Base-by-base conservation (phyloP, 495 filamentous ascomycete genomes). In the Astrothelium subdiscretum region DNA sequence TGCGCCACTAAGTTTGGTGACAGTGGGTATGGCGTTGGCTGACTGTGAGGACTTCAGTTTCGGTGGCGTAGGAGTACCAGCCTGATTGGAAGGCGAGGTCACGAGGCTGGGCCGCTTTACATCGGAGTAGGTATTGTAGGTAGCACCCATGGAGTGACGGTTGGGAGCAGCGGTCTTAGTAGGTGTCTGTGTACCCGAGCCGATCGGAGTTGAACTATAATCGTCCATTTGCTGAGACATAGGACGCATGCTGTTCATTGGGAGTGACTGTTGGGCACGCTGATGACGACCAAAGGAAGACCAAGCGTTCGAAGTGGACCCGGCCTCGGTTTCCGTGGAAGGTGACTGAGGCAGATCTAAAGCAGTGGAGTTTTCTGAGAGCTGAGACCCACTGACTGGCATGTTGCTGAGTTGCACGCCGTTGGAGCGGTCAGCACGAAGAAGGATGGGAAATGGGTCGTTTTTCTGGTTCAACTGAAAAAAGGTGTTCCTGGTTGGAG, bases 41-140 rank as follows among this genome's bases (percentile, higher is more conserved):
- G 94, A 97, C 74, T 89, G 97, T 1, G 92, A 96, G 2, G 88
- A 85, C 73, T 91, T 87, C 38, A 95, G 73, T 77, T 84, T 92
- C 64, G 79, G 72, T 64, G 70, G 44, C 31, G 32, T 68, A 42
- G 48, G 48, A 54, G 24, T 29, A 15, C 22, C 29, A 6, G n/a
- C 6, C 24, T 54, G 58, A 43, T 60, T 66, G 58, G 67, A 87
- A 63, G 75, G 85, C 70, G 78, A 81, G 62, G 75, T 78, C 71
- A 79, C 73, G 26, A 70, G 67, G 54, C 69, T 67, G 18, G 72
- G 68, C 26, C 72, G 70, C 69, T 73, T 71, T 54, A 68, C 65
- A 35, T 70, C 70, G 1, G 35, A 44, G 51, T 57, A 40, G 51
- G 70, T 63, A 40, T 51, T 62, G 66, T 73, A 80, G 59, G 78